Percentiles rank a stretch among this genome's conserved stretches.
phyloP scores from a whole-genome alignment of 257 asterid genomes.

The Ilex aquifolium region DNA sequence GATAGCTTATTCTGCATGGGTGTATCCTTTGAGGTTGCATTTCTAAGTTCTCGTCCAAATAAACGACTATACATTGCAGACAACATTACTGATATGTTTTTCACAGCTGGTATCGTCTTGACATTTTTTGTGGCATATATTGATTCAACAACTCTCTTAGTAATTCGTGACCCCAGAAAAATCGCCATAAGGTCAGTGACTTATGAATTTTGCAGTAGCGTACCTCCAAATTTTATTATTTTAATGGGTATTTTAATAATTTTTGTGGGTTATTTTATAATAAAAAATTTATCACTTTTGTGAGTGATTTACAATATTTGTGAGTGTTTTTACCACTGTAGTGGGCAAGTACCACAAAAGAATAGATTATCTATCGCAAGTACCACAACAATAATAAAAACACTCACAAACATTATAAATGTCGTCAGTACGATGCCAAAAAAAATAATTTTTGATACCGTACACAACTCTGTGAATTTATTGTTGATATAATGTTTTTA shows the following conservation, averaged over 20 bases:
- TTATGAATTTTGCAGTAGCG: too few species aligned
- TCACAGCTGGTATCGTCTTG: conserved; percentile 56
- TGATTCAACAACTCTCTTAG: conserved; percentile 64
- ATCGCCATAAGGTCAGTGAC: conserved; percentile 59
- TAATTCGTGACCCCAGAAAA: conserved; percentile 40
- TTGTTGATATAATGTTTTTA: too few species aligned
- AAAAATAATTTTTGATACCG: too few species aligned
- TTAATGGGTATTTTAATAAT: too few species aligned
- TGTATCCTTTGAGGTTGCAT: conserved; percentile 72
- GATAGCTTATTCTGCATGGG: conserved; percentile 85
- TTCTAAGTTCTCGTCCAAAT: conserved; percentile 33
- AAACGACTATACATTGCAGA: conserved; percentile 42
- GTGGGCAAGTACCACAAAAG: background rate
- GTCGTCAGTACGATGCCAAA: too few species aligned
- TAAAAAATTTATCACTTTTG: too few species aligned
- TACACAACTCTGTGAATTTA: too few species aligned
- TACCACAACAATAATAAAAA: background rate
- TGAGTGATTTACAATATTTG: too few species aligned
- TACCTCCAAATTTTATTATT: background rate
- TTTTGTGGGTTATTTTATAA: too few species aligned
- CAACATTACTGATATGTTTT: conserved; percentile 57
- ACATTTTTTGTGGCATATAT: conserved; percentile 84
- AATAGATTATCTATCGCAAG: background rate
- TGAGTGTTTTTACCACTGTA: background rate
- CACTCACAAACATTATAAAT: too few species aligned